Conservation (phyloP, 805 yeast species). For the Zygosaccharomyces kombuchaensis region DNA sequence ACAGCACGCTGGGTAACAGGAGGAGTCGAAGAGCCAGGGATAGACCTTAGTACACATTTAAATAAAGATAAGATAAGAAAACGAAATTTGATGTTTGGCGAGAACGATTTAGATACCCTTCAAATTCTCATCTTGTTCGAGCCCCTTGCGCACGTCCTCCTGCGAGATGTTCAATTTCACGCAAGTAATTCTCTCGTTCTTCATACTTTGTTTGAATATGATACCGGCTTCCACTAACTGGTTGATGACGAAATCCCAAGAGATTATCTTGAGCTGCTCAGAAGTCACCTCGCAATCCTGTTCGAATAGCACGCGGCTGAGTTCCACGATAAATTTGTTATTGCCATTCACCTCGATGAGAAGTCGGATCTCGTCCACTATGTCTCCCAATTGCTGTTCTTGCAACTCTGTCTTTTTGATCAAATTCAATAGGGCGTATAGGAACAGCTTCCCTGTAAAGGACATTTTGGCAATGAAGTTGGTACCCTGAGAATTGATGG, state of each 20-base stretch:
- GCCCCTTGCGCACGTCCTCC: conserved; percentile 59
- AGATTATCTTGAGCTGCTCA: conserved; percentile 54
- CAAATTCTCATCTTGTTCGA: conserved; percentile 52
- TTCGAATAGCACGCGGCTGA: conserved; percentile 34
- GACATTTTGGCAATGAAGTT: conserved; percentile 56
- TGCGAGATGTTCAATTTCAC: conserved; percentile 65
- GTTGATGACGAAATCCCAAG: conserved; percentile 47
- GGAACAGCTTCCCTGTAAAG: conserved; percentile 63
- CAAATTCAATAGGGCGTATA: conserved; percentile 63
- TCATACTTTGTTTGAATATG: conserved; percentile 58
- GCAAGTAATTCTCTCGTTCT: conserved; percentile 62
- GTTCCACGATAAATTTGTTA: conserved; percentile 28
- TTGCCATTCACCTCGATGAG: conserved; percentile 42
- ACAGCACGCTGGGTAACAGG: conserved; percentile 37
- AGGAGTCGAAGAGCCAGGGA: conserved; percentile 1
- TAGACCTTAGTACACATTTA: background rate
- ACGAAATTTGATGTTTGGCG: background rate
- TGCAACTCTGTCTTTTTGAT: conserved; percentile 63
- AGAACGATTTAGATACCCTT: conserved; percentile 26
- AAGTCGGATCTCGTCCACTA: conserved; percentile 69
- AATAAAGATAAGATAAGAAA: background rate
- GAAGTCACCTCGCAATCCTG: conserved; percentile 37
- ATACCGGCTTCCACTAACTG: conserved; percentile 81
- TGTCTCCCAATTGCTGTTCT: conserved; percentile 69
- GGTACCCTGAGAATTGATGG: conserved; percentile 69